A percentile compares a stretch with the other conserved stretches of the same genome.
These are phyloP conservation scores for Hypoxylon sp. DNA, from an alignment of 2,329 filamentous ascomycete genomes.

Conservation along the genomic window DNA sequence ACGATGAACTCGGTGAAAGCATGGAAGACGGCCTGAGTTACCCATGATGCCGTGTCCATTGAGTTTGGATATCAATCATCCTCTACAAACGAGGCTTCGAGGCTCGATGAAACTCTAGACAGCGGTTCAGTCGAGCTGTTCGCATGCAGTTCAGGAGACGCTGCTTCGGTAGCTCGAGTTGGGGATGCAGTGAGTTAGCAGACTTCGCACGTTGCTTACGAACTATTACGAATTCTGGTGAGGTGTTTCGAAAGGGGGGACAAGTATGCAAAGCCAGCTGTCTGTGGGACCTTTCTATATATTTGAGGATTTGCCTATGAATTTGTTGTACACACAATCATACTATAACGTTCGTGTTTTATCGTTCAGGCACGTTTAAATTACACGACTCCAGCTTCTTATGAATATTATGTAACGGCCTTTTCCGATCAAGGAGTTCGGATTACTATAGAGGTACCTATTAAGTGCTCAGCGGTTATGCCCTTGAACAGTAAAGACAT, in stretches of 20 bases:
- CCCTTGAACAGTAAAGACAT: not conserved
- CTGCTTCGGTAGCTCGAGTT: constrained; percentile 9
- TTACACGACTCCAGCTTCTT: not conserved
- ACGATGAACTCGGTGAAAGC: constrained; percentile 15
- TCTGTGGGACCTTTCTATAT: constrained; percentile 41
- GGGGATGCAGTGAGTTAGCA: constrained; percentile 25
- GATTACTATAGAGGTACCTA: not conserved
- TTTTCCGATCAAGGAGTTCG: not conserved
- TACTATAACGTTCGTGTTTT: not conserved
- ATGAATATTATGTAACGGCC: not conserved
- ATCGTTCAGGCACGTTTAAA: constrained; percentile 1
- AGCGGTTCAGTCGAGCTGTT: constrained; percentile 9
- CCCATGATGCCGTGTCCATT: constrained; percentile 12
- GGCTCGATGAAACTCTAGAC: constrained; percentile 7
- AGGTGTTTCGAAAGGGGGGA: constrained; percentile 44
- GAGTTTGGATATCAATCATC: constrained; percentile 6
- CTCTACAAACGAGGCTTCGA: constrained; percentile 9
- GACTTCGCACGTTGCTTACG: constrained; percentile 24
- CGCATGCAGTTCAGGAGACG: constrained; percentile 8
- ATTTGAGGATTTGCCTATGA: constrained; percentile 17
- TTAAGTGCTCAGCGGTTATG: not conserved
- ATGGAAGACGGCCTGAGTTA: constrained; percentile 11
- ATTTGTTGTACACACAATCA: constrained; percentile 6
- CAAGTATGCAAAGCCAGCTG: constrained; percentile 45
- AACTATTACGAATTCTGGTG: constrained; percentile 27